Evolutionary conservation across 192 early-diverging fungal species (phyloP).

Genomic region (Podila horticola): DNA sequence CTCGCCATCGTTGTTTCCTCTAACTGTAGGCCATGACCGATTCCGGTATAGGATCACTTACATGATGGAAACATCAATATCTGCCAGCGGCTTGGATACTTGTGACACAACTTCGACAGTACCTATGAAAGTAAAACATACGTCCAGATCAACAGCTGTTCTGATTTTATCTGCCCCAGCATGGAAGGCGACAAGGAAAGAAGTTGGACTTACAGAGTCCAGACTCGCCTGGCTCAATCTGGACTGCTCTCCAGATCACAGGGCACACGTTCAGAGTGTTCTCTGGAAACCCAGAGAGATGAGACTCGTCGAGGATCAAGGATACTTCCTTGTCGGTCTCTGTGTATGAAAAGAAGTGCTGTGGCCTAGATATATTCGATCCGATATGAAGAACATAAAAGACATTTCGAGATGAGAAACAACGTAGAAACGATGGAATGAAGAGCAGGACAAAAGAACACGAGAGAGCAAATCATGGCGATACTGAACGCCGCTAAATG

Average conservation of each 20-base stretch:
- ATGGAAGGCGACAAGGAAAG: background rate
- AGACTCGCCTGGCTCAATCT: constrained; percentile 49
- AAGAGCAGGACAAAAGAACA: no score
- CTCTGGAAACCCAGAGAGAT: constrained; percentile 23
- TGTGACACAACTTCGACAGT: constrained; percentile 41
- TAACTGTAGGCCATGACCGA: background rate
- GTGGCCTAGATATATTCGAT: constrained; percentile 6
- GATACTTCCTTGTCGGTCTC: constrained; percentile 52
- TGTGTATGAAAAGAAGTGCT: constrained; percentile 51
- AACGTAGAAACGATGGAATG: no score
- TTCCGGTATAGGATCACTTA: constrained; percentile 2
- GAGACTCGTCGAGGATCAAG: constrained; percentile 36
- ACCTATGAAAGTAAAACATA: constrained; percentile 2
- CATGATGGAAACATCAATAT: constrained; percentile 50
- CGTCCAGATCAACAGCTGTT: background rate
- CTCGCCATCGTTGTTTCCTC: background rate
- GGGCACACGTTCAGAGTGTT: constrained; percentile 27
- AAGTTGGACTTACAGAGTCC: constrained; percentile 28
- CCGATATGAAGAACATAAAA: background rate
- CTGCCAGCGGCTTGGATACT: constrained; percentile 42
- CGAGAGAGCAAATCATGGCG: no score
- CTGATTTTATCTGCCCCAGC: background rate
- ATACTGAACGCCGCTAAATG: no score
- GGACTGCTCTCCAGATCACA: constrained; percentile 45
- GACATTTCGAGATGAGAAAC: no score